phyloP scores from a whole-genome alignment of 805 yeast genomes.

The Cyberlindnera veronae region DNA sequence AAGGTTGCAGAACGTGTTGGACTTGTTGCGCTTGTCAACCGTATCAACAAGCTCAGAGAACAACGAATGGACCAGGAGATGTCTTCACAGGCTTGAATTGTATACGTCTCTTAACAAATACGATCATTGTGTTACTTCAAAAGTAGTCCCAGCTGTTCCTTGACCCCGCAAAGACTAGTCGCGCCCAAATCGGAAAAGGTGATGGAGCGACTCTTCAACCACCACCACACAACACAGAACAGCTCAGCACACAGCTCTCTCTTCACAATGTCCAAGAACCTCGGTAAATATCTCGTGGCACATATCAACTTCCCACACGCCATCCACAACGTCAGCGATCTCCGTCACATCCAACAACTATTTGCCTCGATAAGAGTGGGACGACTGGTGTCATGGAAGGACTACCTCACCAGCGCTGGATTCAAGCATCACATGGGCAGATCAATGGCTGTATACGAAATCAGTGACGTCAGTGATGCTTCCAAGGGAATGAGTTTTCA shows the following conservation, averaged over 20 bases:
- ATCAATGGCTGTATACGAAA: constrained; percentile 8
- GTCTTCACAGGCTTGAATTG: constrained; percentile 2
- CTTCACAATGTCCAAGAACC: background rate
- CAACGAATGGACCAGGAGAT: constrained; percentile 35
- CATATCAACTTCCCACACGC: constrained; percentile 10
- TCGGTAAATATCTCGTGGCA: constrained; percentile 4
- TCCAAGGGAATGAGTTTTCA: background rate
- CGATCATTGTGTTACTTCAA: too few species aligned
- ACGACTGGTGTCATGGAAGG: constrained; percentile 10
- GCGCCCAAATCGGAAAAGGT: too few species aligned
- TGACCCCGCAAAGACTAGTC: too few species aligned
- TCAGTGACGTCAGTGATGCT: background rate
- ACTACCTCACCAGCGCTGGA: constrained; percentile 7
- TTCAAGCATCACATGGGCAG: constrained; percentile 11
- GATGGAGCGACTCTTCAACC: too few species aligned
- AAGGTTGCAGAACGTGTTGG: constrained; percentile 79
- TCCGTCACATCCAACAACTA: constrained; percentile 8
- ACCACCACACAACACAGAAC: background rate
- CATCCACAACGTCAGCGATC: constrained; percentile 2
- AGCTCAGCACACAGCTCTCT: background rate
- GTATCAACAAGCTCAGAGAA: constrained; percentile 53
- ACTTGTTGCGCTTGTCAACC: constrained; percentile 47
- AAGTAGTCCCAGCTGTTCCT: too few species aligned
- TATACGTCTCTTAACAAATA: too few species aligned
- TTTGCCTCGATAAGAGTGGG: constrained; percentile 5